phyloP scores from a whole-genome alignment of 202 grass and related monocot species.

The Setaria viridis region DNA sequence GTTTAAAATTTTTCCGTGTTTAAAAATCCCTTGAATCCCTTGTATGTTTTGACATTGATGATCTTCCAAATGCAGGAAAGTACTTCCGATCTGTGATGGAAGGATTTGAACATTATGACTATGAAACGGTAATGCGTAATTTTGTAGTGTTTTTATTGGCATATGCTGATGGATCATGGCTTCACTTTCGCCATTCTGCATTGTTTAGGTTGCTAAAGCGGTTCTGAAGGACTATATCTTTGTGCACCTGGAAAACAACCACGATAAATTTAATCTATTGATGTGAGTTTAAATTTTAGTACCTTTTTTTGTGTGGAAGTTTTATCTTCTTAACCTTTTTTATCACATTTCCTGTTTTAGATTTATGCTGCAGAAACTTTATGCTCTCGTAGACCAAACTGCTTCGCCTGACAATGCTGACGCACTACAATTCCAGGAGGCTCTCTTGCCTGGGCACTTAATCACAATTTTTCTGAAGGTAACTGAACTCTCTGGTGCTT shows the following conservation, averaged over 20 bases:
- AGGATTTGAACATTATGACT: conserved; percentile 80
- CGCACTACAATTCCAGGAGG: conserved; percentile 96
- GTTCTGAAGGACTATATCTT: conserved; percentile 87
- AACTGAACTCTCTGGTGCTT: neutral
- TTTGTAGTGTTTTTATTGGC: conserved; percentile 51
- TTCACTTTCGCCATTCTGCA: conserved; percentile 44
- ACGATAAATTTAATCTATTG: conserved; percentile 90
- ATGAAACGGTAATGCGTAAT: conserved; percentile 67
- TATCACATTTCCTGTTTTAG: conserved; percentile 55
- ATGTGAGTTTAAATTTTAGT: conserved; percentile 66
- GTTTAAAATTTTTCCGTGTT: conserved; percentile 30
- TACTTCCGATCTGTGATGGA: conserved; percentile 88
- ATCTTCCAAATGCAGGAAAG: conserved; percentile 70
- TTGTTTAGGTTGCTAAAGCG: conserved; percentile 90
- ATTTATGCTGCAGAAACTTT: conserved; percentile 99
- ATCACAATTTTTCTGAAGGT: conserved; percentile 95
- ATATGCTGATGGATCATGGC: conserved; percentile 44
- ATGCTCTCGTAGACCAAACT: conserved; percentile 94
- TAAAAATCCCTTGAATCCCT: conserved; percentile 24
- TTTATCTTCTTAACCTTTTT: conserved; percentile 28
- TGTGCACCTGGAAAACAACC: conserved; percentile 72
- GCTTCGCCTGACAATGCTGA: conserved; percentile 87
- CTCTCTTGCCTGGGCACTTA: conserved; percentile 87
- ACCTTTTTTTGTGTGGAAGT: conserved; percentile 26
- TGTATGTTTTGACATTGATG: conserved; percentile 34